Conservation (phyloP, 495 filamentous ascomycete species). For the Hypoxylon subgilvum region DNA sequence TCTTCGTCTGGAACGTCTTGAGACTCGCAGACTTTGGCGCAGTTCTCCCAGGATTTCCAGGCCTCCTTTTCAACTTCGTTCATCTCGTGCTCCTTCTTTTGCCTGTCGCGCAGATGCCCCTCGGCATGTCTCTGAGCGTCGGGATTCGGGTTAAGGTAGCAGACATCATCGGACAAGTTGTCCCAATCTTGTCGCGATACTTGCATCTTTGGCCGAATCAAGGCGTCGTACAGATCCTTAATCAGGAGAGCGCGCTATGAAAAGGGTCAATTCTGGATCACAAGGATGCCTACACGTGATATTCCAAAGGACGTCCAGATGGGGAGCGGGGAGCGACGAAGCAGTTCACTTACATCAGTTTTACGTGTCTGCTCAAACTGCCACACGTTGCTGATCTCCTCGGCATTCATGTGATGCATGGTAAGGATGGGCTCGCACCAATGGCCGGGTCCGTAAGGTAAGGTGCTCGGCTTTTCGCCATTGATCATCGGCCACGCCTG, state of each 20-base stretch:
- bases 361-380: conserved; percentile 47
- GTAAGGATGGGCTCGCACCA: conserved; percentile 65
- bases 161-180: conserved; percentile 51
- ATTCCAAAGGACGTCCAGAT: conserved; percentile 33
- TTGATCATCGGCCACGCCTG: conserved; percentile 61
- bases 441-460: conserved; percentile 51
- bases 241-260: conserved; percentile 46
- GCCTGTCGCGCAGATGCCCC: conserved; percentile 20
- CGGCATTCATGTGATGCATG: conserved; percentile 57
- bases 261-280: conserved; percentile 5
- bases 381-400: conserved; percentile 46
- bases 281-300: conserved; percentile 27
- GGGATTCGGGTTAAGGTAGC: conserved; percentile 43
- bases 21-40: conserved; percentile 49
- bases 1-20: conserved; percentile 41
- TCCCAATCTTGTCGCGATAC: conserved; percentile 50
- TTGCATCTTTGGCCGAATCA: conserved; percentile 46
- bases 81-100: conserved; percentile 46
- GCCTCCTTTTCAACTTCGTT: conserved; percentile 45
- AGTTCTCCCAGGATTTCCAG: conserved; percentile 47
- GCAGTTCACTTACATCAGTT: conserved; percentile 40
- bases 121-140: conserved; percentile 34
- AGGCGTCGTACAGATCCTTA: conserved; percentile 48
- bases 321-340: conserved; percentile 17
- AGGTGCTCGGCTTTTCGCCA: conserved; percentile 50